These are phyloP conservation scores for Arabis alpina DNA, from an alignment of 345 rosid genomes.

Conservation along the genomic window DNA sequence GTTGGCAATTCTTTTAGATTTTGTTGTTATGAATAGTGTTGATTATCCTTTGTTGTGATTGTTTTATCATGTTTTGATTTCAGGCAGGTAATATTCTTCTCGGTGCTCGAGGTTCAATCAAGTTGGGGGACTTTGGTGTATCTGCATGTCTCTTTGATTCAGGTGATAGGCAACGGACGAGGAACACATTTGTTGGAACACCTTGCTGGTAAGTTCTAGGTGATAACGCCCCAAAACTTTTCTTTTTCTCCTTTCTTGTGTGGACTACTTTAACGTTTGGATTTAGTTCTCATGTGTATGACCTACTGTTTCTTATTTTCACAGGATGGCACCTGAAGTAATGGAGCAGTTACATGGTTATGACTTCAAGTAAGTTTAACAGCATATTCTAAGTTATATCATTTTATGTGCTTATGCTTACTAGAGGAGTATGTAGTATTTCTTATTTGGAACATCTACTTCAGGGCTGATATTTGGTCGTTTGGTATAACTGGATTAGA, in stretches of 20 bases:
- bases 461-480: constrained; percentile 99
- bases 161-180: constrained; percentile 95
- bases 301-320: constrained; percentile 26
- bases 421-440: constrained; percentile 21
- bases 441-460: constrained; percentile 41
- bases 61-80: constrained; percentile 32
- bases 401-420: constrained; percentile 21
- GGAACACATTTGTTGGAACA: constrained; percentile 99
- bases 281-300: constrained; percentile 12
- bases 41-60: background rate
- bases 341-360: constrained; percentile 99
- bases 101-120: constrained; percentile 77
- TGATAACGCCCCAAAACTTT: background rate
- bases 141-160: constrained; percentile 98
- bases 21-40: constrained; percentile 6
- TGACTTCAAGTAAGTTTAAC: constrained; percentile 80
- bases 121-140: constrained; percentile 97
- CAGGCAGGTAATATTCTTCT: constrained; percentile 96
- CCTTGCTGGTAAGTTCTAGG: constrained; percentile 82
- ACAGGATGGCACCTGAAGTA: constrained; percentile 99
- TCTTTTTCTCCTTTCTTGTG: constrained; percentile 5
- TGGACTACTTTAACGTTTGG: background rate
- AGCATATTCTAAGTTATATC: constrained; percentile 6
- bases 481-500: constrained; percentile 99
- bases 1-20: constrained; percentile 3